Percentiles rank a stretch among this genome's conserved stretches.
Evolutionary conservation across 2,329 filamentous ascomycete genomes (phyloP).

Genomic region (Colletotrichum acutatum): DNA sequence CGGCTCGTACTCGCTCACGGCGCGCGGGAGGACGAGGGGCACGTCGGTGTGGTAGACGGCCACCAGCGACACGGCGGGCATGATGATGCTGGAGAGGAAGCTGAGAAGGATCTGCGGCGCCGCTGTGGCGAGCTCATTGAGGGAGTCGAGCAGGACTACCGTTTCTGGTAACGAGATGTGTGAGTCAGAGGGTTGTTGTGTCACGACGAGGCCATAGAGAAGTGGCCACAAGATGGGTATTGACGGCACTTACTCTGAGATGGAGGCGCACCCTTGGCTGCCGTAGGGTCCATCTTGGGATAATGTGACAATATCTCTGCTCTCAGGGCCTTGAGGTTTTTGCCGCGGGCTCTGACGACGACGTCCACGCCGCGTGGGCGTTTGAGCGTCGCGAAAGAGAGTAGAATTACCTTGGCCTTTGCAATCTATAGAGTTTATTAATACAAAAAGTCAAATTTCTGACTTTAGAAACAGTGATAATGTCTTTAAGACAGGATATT

Average conservation of each 20-base stretch:
- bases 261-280: constrained; percentile 46
- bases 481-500: too few species aligned
- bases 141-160: constrained; percentile 82
- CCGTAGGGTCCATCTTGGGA: constrained; percentile 49
- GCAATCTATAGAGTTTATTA: constrained; percentile 56
- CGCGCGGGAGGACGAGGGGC: constrained; percentile 61
- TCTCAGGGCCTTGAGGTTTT: constrained; percentile 65
- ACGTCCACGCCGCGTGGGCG: constrained; percentile 73
- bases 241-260: constrained; percentile 54
- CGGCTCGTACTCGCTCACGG: constrained; percentile 69
- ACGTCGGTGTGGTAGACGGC: constrained; percentile 87
- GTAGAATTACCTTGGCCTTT: constrained; percentile 77
- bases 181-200: constrained; percentile 18
- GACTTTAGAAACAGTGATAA: not conserved
- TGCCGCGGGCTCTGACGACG: constrained; percentile 73
- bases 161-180: constrained; percentile 60
- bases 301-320: constrained; percentile 69
- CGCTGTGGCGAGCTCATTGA: constrained; percentile 72
- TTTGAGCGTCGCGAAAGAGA: constrained; percentile 81
- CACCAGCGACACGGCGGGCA: constrained; percentile 76
- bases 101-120: constrained; percentile 68
- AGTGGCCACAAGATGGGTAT: too few species aligned
- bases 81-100: constrained; percentile 77
- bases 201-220: not conserved
- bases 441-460: too few species aligned